A percentile compares a stretch with the other conserved stretches of the same genome.
Conservation (phyloP, 108 stramenopile species). For the Parmales sp. region DNA sequence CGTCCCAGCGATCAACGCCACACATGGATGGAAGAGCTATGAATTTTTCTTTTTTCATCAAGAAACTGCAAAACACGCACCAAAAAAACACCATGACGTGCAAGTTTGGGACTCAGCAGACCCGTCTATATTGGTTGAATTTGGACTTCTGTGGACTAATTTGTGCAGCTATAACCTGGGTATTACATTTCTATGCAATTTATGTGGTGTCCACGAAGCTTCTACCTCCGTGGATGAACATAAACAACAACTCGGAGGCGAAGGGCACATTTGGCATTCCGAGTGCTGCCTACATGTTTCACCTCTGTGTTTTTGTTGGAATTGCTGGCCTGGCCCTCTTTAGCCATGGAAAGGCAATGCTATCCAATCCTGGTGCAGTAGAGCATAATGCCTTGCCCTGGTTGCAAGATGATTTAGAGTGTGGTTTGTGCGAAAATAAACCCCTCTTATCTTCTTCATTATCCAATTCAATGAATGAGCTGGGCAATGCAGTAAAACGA, state of each 20-base stretch:
- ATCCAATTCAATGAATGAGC: not conserved
- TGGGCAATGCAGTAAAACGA: not conserved
- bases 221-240: slow-evolving; percentile 61
- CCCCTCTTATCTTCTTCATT: not conserved
- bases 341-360: slow-evolving; percentile 77
- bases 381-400: slow-evolving; percentile 68
- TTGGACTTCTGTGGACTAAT: slow-evolving; percentile 71
- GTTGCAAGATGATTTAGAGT: slow-evolving; percentile 29
- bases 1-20: no score
- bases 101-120: no score
- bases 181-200: slow-evolving; percentile 49
- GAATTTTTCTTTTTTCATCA: no score
- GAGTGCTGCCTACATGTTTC: not conserved
- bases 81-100: no score
- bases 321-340: slow-evolving; percentile 50
- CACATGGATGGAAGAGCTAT: no score
- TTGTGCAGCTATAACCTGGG: slow-evolving; percentile 63
- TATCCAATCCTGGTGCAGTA: slow-evolving; percentile 78
- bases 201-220: slow-evolving; percentile 56
- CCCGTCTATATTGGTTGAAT: slow-evolving; percentile 67
- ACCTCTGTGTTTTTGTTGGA: not conserved
- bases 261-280: not conserved
- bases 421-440: slow-evolving; percentile 19
- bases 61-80: no score
- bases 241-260: not conserved